phyloP scores from a whole-genome alignment of 305 asterid genomes.

The Lippia alba region DNA sequence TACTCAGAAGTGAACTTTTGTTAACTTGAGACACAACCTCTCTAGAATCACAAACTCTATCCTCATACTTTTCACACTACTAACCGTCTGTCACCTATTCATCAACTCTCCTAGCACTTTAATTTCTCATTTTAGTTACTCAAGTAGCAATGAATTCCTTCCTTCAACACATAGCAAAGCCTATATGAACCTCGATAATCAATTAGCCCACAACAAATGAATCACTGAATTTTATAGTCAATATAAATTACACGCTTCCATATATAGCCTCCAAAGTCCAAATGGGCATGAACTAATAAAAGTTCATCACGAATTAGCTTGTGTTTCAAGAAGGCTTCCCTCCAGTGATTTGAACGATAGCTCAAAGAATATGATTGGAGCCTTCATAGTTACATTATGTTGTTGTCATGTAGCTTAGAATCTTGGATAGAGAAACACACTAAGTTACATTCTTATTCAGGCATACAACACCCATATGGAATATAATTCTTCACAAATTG shows the following conservation, averaged over 20 bases:
- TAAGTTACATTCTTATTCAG: slow-evolving; percentile 4
- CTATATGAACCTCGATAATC: neutral
- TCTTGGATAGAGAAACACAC: neutral
- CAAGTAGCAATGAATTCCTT: slow-evolving; percentile 2
- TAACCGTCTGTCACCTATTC: neutral
- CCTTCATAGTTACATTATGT: neutral
- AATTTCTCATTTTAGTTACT: neutral
- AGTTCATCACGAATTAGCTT: neutral
- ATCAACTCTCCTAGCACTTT: slow-evolving; percentile 1
- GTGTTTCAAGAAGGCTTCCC: neutral
- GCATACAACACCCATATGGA: slow-evolving; percentile 6
- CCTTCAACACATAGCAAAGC: neutral
- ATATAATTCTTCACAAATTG: neutral
- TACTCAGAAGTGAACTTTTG: slow-evolving; percentile 5
- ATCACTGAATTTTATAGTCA: neutral
- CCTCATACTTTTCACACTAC: neutral
- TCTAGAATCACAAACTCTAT: neutral
- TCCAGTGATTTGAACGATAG: too few relatives aligned
- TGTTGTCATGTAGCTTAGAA: slow-evolving; percentile 1
- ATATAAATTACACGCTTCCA: slow-evolving; percentile 3
- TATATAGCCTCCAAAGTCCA: neutral
- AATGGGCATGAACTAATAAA: neutral
- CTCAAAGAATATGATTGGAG: neutral
- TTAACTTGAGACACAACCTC: neutral
- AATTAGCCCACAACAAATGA: neutral